Evolutionary conservation across 1,284 basidiomycete species (phyloP), one percentile per base, ranked within the genome.

Genomic region (Rhodotorula mucilaginosa): DNA sequence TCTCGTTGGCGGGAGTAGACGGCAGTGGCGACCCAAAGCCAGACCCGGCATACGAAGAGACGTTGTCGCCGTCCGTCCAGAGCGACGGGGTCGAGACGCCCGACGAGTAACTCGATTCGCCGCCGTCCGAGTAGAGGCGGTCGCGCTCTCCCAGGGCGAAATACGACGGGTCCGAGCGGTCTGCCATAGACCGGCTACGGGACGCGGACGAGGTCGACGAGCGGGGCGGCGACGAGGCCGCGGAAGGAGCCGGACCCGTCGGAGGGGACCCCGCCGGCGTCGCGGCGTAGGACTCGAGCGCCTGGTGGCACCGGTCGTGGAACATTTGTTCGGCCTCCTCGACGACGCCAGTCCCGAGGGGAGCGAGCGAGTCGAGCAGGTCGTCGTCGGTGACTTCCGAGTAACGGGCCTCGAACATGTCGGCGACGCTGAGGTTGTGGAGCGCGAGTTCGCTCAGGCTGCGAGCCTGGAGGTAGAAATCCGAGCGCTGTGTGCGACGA

Each of bases 281-380:
- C 49, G 64, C 61, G 21, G 60, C 60, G 34, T 63, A 66, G 39
- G 39, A 44, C 49, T 31, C 29, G 48, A 71, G 69, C 5, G 65
- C 65, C 12, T 51, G 39, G 16, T 21, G 29, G 5, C 61, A 62
- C n/a, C 44, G 31, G n/a, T 49, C 52, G 39, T n/a, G 61, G 49
- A 67, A 64, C 12, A n/a, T 29, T 47, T 49, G 58, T 52, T 71
- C 69, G 5, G 58, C 62, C n/a, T 67, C 69, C 54, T 71, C 69
- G 46, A 71, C 47, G 29, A 67, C 65, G 12, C 46, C 48, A 29
- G 56, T 48, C 7, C 57, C 65, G n/a, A 71, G 69, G 21, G 61
- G 29, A 1, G 65, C 61, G 19, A 64, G 56, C 52, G 47, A 51
- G 54, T 69, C 68, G 58, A 67, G 62, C 47, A 69, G 54, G 65